A percentile compares a stretch with the other conserved stretches of the same genome.
These are phyloP conservation scores for Yarrowia yakushimensis DNA, from an alignment of 805 yeast species.

Conservation along the genomic window DNA sequence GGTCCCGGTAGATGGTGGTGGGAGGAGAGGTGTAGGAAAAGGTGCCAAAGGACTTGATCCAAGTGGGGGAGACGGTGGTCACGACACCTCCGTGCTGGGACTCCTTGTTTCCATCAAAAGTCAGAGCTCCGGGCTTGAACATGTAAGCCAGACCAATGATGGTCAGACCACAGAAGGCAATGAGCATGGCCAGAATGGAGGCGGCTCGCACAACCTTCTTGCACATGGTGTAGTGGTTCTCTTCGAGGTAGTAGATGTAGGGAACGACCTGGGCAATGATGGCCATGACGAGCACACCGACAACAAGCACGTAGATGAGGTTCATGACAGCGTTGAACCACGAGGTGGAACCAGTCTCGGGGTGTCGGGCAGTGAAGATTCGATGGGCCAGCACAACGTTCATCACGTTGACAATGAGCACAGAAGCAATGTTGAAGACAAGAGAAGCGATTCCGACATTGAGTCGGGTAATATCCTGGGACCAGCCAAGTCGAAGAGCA, in stretches of 20 bases:
- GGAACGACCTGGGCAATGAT: slow-evolving; percentile 62
- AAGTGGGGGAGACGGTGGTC: slow-evolving; percentile 57
- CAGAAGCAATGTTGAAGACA: slow-evolving; percentile 55
- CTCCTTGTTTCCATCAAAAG: slow-evolving; percentile 29
- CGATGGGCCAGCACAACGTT: slow-evolving; percentile 68
- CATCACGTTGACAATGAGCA: slow-evolving; percentile 53
- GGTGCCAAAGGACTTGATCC: slow-evolving; percentile 64
- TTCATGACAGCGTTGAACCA: slow-evolving; percentile 52
- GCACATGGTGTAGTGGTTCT: slow-evolving; percentile 47
- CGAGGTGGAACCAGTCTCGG: slow-evolving; percentile 56
- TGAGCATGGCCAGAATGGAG: slow-evolving; percentile 46
- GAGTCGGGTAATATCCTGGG: slow-evolving; percentile 46
- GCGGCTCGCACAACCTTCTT: slow-evolving; percentile 54
- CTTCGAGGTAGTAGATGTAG: slow-evolving; percentile 52
- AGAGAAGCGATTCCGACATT: slow-evolving; percentile 54
- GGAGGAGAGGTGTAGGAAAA: slow-evolving; percentile 55
- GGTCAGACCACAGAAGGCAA: slow-evolving; percentile 51
- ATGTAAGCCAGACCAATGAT: slow-evolving; percentile 52
- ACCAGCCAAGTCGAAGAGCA: slow-evolving; percentile 58
- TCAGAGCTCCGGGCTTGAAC: slow-evolving; percentile 53
- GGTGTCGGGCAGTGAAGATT: slow-evolving; percentile 73
- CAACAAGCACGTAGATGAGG: slow-evolving; percentile 50
- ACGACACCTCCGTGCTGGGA: slow-evolving; percentile 32
- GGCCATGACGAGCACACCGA: slow-evolving; percentile 63
- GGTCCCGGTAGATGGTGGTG: slow-evolving; percentile 41